These are phyloP conservation scores for Saccharomycopsis sp. DNA, from an alignment of 805 yeast genomes.

Conservation along the genomic window DNA sequence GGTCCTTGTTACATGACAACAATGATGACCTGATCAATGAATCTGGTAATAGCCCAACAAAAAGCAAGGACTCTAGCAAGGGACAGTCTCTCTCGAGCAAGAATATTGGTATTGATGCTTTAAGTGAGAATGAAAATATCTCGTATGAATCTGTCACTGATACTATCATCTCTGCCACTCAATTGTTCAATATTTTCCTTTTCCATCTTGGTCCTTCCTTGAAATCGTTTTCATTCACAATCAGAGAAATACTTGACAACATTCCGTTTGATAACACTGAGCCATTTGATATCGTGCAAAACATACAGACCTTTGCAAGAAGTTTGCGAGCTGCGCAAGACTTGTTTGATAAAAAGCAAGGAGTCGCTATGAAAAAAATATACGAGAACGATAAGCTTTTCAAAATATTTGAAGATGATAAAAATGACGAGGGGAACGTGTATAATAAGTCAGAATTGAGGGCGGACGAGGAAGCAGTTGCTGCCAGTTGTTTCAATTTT, in stretches of 20 bases:
- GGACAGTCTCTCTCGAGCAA: no score
- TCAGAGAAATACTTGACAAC: slow-evolving; percentile 50
- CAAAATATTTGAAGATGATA: slow-evolving; percentile 4
- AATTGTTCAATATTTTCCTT: slow-evolving; percentile 58
- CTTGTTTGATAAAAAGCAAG: slow-evolving; percentile 48
- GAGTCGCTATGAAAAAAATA: slow-evolving; percentile 45
- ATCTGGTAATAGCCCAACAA: no score
- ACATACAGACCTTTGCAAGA: slow-evolving; percentile 35
- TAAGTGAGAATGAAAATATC: slow-evolving; percentile 1
- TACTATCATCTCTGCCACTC: slow-evolving; percentile 28
- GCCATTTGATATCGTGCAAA: slow-evolving; percentile 29
- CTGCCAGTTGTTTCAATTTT: slow-evolving; percentile 79
- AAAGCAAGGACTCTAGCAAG: no score
- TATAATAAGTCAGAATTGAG: slow-evolving; percentile 25
- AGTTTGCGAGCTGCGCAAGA: slow-evolving; percentile 45
- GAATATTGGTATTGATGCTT: no score
- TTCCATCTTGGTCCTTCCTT: slow-evolving; percentile 65
- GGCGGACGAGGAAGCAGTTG: slow-evolving; percentile 70
- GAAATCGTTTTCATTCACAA: slow-evolving; percentile 54
- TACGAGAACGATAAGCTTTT: slow-evolving; percentile 30
- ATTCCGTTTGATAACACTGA: slow-evolving; percentile 42
- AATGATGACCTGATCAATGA: no score
- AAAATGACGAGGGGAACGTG: neutral
- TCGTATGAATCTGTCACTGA: neutral
- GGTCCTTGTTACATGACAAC: slow-evolving; percentile 41